Evolutionary conservation across 768 basidiomycete genomes (phyloP), one percentile per base, ranked within the genome.

Genomic region (Boletus coccyginus): DNA sequence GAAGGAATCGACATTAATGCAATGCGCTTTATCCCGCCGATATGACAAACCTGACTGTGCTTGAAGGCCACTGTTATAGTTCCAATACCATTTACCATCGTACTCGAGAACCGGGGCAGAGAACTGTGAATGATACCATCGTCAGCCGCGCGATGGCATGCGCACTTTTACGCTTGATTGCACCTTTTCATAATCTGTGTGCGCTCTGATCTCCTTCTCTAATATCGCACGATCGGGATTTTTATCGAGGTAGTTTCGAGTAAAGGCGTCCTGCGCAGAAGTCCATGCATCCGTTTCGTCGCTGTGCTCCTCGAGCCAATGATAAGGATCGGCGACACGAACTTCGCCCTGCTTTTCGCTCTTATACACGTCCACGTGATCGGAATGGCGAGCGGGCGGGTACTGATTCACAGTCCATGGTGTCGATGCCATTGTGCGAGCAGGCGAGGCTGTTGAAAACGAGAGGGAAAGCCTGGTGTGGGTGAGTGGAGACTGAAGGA

Each of bases 1-100:
- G 7, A 39, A 45, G 16, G 38, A 40, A 33, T 31, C 24, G 11
- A 36, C 1, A 40, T 54, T 31, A 45, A 46, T 9, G 19, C 24
- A 46, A 36, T 21, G 46, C 10, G 2, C 10, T 2, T 45, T 29
- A 7, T n/a, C 5, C n/a, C 1, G 10, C 17, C 5, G 19, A 49
- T 52, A 33, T 24, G 45, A 62, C 68, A 39, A 27, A 74, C 73
- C 74, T 50, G 81, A 75, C 65, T 91, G 90, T 2, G 86, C 77
- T 59, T 90, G 85, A 29, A 92, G 78, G 32, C 90, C 91, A 50
- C 81, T 84, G 71, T 93, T 92, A 65, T 86, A 81, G 64, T 79
- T 81, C 88, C 90, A 90, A 63, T 93, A 94, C 86, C 88, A 93
- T 47, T 79, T 80, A 16, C 78, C 80, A 62, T 92, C 88, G 14